Conservation (phyloP, 352 stramenopile genomes). For the Globisporangium paroecandrum region DNA sequence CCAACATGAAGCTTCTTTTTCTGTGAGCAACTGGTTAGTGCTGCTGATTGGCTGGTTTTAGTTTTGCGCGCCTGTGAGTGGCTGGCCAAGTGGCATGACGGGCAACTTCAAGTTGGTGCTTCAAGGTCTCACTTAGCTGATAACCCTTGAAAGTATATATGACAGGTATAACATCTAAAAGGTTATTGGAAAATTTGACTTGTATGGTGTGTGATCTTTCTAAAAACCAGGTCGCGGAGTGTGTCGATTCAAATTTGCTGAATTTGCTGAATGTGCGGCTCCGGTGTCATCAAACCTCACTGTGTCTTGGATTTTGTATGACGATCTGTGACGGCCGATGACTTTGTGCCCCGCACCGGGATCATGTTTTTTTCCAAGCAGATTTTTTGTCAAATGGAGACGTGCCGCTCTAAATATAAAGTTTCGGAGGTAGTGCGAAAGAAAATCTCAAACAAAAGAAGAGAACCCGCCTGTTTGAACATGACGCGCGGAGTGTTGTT, state of each 20-base stretch:
- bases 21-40: background rate
- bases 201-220: background rate
- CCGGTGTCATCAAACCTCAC: background rate
- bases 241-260: background rate
- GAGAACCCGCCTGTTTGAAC: background rate
- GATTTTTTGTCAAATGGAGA: slow-evolving; percentile 3
- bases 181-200: background rate
- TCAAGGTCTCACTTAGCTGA: background rate
- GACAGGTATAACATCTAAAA: background rate
- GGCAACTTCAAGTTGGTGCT: slow-evolving; percentile 12
- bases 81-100: slow-evolving; percentile 1
- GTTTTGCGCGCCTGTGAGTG: slow-evolving; percentile 15
- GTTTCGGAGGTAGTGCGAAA: slow-evolving; percentile 1
- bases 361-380: background rate
- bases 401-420: background rate
- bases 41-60: slow-evolving; percentile 5
- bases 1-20: background rate
- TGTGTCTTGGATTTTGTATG: background rate
- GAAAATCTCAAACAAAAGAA: background rate
- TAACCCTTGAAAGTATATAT: background rate
- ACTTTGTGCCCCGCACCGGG: too few species aligned
- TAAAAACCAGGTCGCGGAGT: background rate
- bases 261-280: background rate
- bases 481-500: background rate
- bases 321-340: background rate